Percentiles rank a stretch among this genome's conserved stretches.
These are phyloP conservation scores for Aspergillus piperis DNA, from an alignment of 2,329 filamentous ascomycete genomes.

Conservation along the genomic window DNA sequence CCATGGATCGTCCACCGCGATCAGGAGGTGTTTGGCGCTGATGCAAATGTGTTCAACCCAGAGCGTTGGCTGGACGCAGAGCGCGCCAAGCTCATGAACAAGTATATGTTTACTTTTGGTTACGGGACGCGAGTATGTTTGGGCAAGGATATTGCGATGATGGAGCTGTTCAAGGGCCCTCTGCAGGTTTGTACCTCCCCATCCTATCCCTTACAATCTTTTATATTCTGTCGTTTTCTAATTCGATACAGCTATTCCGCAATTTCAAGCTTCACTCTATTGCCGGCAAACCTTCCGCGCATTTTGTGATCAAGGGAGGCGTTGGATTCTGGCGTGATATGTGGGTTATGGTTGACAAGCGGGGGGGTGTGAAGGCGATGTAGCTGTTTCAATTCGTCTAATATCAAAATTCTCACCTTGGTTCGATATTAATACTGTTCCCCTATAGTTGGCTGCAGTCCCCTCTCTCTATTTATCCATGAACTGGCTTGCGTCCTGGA, in stretches of 20 bases:
- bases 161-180: conserved; percentile 55
- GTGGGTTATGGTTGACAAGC: conserved; percentile 34
- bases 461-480: too few relatives aligned
- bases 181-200: conserved; percentile 28
- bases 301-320: conserved; percentile 37
- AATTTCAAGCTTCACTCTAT: conserved; percentile 27
- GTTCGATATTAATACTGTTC: too few relatives aligned
- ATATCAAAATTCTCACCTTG: too few relatives aligned
- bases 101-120: conserved; percentile 54
- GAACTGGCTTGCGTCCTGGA: too few relatives aligned
- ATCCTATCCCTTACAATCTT: background rate
- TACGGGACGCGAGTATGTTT: conserved; percentile 53
- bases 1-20: conserved; percentile 53
- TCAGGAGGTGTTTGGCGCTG: conserved; percentile 41
- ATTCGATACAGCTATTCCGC: conserved; percentile 32
- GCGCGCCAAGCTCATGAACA: conserved; percentile 46
- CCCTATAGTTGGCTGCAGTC: too few relatives aligned
- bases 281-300: conserved; percentile 28
- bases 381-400: background rate
- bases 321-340: conserved; percentile 37
- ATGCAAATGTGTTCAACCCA: conserved; percentile 44
- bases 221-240: too few relatives aligned
- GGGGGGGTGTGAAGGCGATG: conserved; percentile 19
- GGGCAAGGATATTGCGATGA: conserved; percentile 54
- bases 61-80: conserved; percentile 45